These are phyloP conservation scores for Cicer judaicum DNA, from an alignment of 306 rosid genomes.

Conservation along the genomic window DNA sequence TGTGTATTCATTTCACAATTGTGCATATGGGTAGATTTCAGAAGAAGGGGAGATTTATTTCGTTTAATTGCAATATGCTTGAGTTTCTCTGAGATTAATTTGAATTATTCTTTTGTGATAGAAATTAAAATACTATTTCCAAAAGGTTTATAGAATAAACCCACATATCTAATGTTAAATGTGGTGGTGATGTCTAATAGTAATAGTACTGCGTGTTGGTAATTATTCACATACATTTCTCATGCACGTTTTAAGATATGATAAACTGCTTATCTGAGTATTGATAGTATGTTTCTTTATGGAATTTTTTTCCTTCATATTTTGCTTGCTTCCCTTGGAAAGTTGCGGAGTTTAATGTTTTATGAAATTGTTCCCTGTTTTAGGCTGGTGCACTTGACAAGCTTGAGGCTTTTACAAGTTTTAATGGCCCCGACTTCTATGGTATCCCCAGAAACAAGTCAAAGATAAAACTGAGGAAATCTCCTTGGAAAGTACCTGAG, in stretches of 20 bases:
- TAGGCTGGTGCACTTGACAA: conserved; percentile 88
- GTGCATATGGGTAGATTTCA: conserved; percentile 12
- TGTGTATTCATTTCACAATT: conserved; percentile 3
- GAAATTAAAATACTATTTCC: not conserved
- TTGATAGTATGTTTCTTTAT: not conserved
- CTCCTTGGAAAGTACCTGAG: conserved; percentile 80
- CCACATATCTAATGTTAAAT: not conserved
- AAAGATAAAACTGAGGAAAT: conserved; percentile 70
- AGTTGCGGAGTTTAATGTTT: not conserved
- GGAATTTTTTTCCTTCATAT: not conserved
- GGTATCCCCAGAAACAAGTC: conserved; percentile 81
- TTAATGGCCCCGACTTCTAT: conserved; percentile 95
- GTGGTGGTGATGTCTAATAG: conserved; percentile 1
- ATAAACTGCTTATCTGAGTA: conserved; percentile 15
- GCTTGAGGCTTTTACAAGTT: conserved; percentile 92
- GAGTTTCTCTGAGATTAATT: conserved; percentile 10
- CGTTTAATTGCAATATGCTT: conserved; percentile 10
- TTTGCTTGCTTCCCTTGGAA: conserved; percentile 24
- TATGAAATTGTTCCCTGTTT: conserved; percentile 43
- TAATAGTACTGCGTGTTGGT: not conserved
- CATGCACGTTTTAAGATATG: conserved; percentile 15
- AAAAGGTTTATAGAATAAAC: conserved; percentile 16
- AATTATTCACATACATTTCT: conserved; percentile 20
- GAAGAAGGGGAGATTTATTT: not conserved
- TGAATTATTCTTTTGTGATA: not conserved